Percentiles rank a stretch among this genome's conserved stretches.
Conservation (phyloP, 345 rosid genomes). For the Clausena lansium region DNA sequence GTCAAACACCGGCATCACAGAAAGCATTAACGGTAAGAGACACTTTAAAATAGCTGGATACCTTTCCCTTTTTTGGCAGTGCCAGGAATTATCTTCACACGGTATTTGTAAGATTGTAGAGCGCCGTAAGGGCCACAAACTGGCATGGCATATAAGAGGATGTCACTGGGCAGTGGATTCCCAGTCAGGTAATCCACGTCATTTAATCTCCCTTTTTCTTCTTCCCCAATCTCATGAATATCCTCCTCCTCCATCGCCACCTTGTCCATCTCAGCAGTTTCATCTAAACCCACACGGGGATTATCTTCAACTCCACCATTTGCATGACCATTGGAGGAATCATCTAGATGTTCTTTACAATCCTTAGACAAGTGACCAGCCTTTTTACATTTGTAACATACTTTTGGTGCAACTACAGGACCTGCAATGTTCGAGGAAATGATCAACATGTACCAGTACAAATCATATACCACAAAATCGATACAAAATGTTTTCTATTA, state of each 20-base stretch:
- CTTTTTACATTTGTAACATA: constrained; percentile 89
- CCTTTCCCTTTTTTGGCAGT: constrained; percentile 95
- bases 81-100: constrained; percentile 88
- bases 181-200: constrained; percentile 93
- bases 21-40: background rate
- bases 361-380: constrained; percentile 86
- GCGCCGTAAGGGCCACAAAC: constrained; percentile 95
- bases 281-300: constrained; percentile 19
- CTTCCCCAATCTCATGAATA: constrained; percentile 81
- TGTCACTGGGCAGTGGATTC: constrained; percentile 69
- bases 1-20: background rate
- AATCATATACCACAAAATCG: background rate
- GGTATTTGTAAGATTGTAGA: constrained; percentile 84
- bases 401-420: constrained; percentile 63
- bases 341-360: constrained; percentile 66
- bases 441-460: background rate
- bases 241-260: constrained; percentile 95
- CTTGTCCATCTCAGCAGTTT: constrained; percentile 51
- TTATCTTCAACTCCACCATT: constrained; percentile 25
- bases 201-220: constrained; percentile 81
- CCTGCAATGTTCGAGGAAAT: constrained; percentile 39
- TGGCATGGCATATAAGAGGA: constrained; percentile 81
- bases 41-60: constrained; percentile 14
- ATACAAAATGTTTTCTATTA: background rate
- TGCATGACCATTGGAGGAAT: constrained; percentile 23